Evolutionary conservation across 176 grass and related monocot genomes (phyloP).

Genomic region (Rhynchospora tenuis): DNA sequence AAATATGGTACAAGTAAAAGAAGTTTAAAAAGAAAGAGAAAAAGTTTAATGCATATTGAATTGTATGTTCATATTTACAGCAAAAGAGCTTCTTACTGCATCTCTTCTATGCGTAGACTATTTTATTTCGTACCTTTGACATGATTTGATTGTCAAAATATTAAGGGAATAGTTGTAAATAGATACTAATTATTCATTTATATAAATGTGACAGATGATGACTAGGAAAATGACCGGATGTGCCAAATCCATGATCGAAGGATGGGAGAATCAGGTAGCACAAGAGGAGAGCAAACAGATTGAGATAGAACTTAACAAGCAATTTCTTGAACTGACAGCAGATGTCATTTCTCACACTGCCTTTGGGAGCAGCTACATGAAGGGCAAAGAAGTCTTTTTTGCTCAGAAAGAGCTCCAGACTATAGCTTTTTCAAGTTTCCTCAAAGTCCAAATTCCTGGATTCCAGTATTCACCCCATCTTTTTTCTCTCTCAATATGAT

Average conservation of each 20-base stretch:
- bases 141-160: background rate
- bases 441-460: constrained; percentile 22
- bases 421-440: constrained; percentile 28
- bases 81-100: background rate
- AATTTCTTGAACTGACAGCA: constrained; percentile 51
- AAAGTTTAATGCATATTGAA: background rate
- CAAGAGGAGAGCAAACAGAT: background rate
- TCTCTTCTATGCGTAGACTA: background rate
- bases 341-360: constrained; percentile 61
- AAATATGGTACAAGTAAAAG: too few species aligned
- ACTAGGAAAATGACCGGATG: constrained; percentile 41
- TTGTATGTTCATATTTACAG: background rate
- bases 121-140: background rate
- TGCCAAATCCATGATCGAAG: constrained; percentile 32
- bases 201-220: constrained; percentile 33
- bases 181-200: background rate
- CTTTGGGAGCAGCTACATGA: constrained; percentile 52
- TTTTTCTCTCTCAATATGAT: too few species aligned
- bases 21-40: too few species aligned
- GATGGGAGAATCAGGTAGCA: constrained; percentile 26
- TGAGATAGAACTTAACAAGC: constrained; percentile 36
- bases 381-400: constrained; percentile 60
- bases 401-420: constrained; percentile 53
- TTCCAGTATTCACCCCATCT: background rate
- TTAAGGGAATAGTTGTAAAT: background rate